Conservation (phyloP, 2,329 filamentous ascomycete species). For the Shiraia sp. region DNA sequence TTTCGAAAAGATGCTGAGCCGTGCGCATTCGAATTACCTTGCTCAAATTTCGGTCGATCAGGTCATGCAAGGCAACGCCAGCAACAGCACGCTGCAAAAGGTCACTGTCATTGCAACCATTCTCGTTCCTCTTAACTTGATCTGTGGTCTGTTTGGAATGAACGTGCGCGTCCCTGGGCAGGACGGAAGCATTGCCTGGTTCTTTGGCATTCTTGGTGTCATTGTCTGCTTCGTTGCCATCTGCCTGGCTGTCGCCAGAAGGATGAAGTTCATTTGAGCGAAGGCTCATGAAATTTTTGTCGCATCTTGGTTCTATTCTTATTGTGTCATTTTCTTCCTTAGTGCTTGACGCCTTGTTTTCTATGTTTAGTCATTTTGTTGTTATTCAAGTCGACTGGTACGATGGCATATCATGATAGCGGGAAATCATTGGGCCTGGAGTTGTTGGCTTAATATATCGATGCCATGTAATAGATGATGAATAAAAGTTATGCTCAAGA, state of each 20-base stretch:
- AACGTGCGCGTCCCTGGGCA: slow-evolving; percentile 76
- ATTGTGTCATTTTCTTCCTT: no score
- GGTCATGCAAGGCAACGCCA: slow-evolving; percentile 82
- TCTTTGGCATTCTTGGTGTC: slow-evolving; percentile 63
- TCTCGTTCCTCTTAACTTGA: slow-evolving; percentile 91
- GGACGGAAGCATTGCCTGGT: slow-evolving; percentile 55
- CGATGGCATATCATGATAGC: no score
- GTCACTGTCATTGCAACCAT: slow-evolving; percentile 94
- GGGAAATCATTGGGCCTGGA: no score
- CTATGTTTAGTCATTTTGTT: slow-evolving; percentile 1
- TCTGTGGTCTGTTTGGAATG: slow-evolving; percentile 88
- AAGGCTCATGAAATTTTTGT: not conserved
- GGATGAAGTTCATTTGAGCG: slow-evolving; percentile 47
- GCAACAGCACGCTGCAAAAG: slow-evolving; percentile 89
- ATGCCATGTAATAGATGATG: no score
- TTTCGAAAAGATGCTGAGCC: slow-evolving; percentile 96
- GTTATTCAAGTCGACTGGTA: no score
- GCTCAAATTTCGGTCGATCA: slow-evolving; percentile 93
- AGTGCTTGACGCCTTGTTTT: slow-evolving; percentile 1
- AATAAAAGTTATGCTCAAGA: no score
- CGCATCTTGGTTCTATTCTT: no score
- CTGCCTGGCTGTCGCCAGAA: slow-evolving; percentile 49
- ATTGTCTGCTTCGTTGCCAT: slow-evolving; percentile 53
- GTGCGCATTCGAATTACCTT: slow-evolving; percentile 93
- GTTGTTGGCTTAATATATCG: no score